Evolutionary conservation across 73 alveolate species (phyloP), one percentile per base, ranked within the genome.

Genomic region (Stentor roeselii): DNA sequence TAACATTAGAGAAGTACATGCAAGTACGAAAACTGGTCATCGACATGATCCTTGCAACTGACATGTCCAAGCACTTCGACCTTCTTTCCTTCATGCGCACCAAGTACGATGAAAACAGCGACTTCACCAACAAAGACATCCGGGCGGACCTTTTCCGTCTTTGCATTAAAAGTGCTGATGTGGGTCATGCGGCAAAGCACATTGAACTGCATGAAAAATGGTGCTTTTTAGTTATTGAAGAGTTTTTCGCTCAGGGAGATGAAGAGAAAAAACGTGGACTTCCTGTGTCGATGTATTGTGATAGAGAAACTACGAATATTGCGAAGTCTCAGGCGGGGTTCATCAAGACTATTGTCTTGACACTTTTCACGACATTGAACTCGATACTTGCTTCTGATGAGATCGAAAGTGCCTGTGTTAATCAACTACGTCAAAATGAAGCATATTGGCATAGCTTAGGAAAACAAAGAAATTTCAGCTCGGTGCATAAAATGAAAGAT

Each of bases 311-410:
- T 11, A 82, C 91, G 3, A 92, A 95, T 86, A 90, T 91, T 6
- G 96, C 98, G 14, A 93, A 89, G 90, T 89, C 96, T 39, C 87
- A 95, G 88, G 86, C 89, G 39, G 98, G 96, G 59, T 95, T 92
- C 78, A 90, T 92, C 32, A 90, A 86, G 58, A 92, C 83, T 6
- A 86, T 92, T 38, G 80, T 89, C 21, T 4, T 80, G 36, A 93
- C 98, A 14, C 39, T 76, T 34, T 76, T 76, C 34, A 2, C 37
- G 41, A 27, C 78, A 3, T 31, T 60, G 30, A 60, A 6, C 3
- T 60, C 11, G 4, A 60, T 60, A 60, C 67, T 50, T 6, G 67
- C 67, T 50, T 50, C 67, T 11, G 67, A 50, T 50, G 67, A 50
- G 21, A 50, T 50, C 6, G 67, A 50, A 21, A 50, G 21, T 50